phyloP scores from a whole-genome alignment of 2,329 filamentous ascomycete species.

The Sclerotiophoma versabilis region DNA sequence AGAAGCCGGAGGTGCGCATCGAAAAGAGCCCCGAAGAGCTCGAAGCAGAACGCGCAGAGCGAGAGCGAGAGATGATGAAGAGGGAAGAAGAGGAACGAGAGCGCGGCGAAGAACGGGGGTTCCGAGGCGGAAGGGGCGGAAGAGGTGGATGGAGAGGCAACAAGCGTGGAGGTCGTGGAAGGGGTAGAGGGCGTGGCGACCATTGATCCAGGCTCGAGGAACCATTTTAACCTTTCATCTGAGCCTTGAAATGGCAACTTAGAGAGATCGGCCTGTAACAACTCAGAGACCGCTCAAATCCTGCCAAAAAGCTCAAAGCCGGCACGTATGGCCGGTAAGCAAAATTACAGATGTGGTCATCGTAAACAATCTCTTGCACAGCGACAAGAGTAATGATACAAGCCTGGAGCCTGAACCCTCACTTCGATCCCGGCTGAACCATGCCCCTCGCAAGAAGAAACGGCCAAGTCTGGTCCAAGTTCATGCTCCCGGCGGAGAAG shows the following conservation, averaged over 20 bases:
- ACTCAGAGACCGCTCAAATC: background rate
- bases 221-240: background rate
- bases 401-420: background rate
- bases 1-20: conserved; percentile 65
- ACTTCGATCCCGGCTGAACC: background rate
- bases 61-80: conserved; percentile 56
- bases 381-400: background rate
- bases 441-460: background rate
- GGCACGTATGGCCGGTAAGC: background rate
- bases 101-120: conserved; percentile 44
- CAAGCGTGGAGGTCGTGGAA: conserved; percentile 37
- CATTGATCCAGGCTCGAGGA: conserved; percentile 18
- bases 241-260: background rate
- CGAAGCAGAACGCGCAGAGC: conserved; percentile 62
- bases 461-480: background rate
- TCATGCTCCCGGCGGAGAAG: background rate
- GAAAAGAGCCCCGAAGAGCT: conserved; percentile 77
- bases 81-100: conserved; percentile 52
- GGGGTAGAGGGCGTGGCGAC: conserved; percentile 34
- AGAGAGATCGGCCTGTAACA: background rate
- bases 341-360: background rate
- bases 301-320: background rate
- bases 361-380: background rate
- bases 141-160: conserved; percentile 47
- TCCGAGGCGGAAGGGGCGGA: conserved; percentile 39